phyloP scores from a whole-genome alignment of 2,329 filamentous ascomycete species.

The Aureobasidium uvarum region DNA sequence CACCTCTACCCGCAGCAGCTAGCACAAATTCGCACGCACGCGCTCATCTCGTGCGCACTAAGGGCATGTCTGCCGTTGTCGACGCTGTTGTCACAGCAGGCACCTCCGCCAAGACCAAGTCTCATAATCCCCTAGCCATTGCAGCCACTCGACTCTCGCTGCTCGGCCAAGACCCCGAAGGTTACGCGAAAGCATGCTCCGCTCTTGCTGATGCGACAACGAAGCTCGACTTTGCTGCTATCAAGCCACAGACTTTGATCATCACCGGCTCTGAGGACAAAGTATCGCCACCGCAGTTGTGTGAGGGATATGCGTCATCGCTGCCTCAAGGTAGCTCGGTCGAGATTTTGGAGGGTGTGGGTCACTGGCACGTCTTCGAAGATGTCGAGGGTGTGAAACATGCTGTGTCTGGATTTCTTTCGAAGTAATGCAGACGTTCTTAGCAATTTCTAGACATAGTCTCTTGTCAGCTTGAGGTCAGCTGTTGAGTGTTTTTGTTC shows the following conservation, averaged over 20 bases:
- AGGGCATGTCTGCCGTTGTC: conserved; percentile 49
- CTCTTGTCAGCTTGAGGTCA: neutral
- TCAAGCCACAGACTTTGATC: conserved; percentile 43
- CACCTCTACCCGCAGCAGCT: conserved; percentile 45
- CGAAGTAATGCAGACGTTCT: too few species aligned
- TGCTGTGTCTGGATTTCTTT: conserved; percentile 32
- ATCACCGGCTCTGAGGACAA: conserved; percentile 51
- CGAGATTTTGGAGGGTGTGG: conserved; percentile 44
- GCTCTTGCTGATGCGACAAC: conserved; percentile 47
- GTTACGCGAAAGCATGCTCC: conserved; percentile 55
- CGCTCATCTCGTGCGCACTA: conserved; percentile 44
- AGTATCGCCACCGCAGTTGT: conserved; percentile 42
- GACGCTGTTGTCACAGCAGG: conserved; percentile 42
- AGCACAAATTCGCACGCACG: conserved; percentile 37
- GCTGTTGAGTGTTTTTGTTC: neutral
- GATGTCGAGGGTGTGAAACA: conserved; percentile 41
- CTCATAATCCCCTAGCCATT: conserved; percentile 43
- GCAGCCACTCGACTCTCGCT: conserved; percentile 48
- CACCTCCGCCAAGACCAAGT: conserved; percentile 42
- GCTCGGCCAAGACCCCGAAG: conserved; percentile 52
- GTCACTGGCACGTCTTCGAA: conserved; percentile 55
- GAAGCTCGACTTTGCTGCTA: conserved; percentile 35
- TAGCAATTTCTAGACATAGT: too few species aligned
- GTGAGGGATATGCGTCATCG: conserved; percentile 39
- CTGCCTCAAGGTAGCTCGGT: conserved; percentile 33